A percentile compares a stretch with the other conserved stretches of the same genome.
These are phyloP conservation scores for Artemisia annua DNA, from an alignment of 129 eudicot species.

Conservation along the genomic window DNA sequence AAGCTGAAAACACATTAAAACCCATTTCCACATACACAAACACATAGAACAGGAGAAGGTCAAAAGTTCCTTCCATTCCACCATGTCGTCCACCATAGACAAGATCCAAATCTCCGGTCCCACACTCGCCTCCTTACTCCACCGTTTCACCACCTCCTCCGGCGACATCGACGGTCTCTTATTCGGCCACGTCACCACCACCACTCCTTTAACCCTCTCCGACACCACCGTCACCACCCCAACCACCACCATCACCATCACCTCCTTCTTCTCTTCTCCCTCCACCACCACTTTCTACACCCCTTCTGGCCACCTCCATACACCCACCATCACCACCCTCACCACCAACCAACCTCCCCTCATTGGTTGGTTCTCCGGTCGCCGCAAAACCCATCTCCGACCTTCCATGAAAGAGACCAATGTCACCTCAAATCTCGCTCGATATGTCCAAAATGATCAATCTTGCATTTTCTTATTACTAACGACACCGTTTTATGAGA, in stretches of 20 bases:
- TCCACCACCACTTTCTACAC: conserved; percentile 40
- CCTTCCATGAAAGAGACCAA: conserved; percentile 68
- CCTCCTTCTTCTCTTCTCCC: conserved; percentile 47
- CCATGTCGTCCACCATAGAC: no score
- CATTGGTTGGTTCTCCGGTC: conserved; percentile 83
- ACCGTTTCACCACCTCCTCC: conserved; percentile 67
- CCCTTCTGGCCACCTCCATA: conserved; percentile 42
- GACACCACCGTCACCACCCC: conserved; percentile 47
- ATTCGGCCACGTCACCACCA: conserved; percentile 63
- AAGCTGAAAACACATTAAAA: no score
- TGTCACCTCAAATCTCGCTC: conserved; percentile 47
- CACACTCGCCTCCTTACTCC: conserved; percentile 29
- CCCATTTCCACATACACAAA: no score
- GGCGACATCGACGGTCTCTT: conserved; percentile 84
- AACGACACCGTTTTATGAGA: conserved; percentile 70
- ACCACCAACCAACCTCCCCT: conserved; percentile 39
- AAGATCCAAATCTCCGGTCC: no score
- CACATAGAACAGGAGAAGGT: no score
- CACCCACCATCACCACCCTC: conserved; percentile 32
- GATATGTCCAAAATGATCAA: conserved; percentile 30
- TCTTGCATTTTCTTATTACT: conserved; percentile 63
- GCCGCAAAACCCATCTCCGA: conserved; percentile 80
- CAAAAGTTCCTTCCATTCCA: no score
- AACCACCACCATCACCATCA: conserved; percentile 13
- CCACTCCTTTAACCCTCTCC: conserved; percentile 56